phyloP scores from a whole-genome alignment of 257 asterid species.

The Jacaranda copaia region DNA sequence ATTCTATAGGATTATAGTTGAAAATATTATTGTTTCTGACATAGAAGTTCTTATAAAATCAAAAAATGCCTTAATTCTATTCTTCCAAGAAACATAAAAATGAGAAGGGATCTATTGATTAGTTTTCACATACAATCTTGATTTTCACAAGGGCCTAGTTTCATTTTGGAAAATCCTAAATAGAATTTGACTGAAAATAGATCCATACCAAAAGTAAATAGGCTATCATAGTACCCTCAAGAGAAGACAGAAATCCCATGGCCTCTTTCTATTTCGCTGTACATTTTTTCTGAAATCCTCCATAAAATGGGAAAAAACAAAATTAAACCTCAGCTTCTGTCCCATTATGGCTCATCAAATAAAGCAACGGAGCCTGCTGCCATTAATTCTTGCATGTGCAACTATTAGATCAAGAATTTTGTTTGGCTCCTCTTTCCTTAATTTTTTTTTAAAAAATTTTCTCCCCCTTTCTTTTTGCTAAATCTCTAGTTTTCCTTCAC shows the following conservation, averaged over 20 bases:
- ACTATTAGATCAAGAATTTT: conserved; percentile 39
- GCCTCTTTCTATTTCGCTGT: conserved; percentile 1
- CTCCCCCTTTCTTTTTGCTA: no score
- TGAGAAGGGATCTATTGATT: no score
- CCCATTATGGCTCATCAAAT: conserved; percentile 54
- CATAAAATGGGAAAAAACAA: conserved; percentile 43
- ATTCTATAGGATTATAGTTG: no score
- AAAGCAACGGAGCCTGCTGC: conserved; percentile 50
- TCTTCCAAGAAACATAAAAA: no score
- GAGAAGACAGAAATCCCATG: conserved; percentile 37
- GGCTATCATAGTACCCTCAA: background rate
- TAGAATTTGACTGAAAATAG: background rate
- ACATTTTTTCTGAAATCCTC: conserved; percentile 24
- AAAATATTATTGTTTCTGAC: no score
- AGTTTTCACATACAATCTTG: background rate
- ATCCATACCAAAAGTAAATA: background rate
- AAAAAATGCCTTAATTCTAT: no score
- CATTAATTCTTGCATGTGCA: conserved; percentile 74
- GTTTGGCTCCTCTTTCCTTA: conserved; percentile 5
- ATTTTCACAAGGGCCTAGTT: background rate
- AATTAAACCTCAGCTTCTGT: conserved; percentile 40
- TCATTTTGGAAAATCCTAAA: background rate
- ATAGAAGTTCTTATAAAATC: no score
- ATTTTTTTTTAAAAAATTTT: no score
- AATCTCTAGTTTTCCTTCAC: no score